Base-by-base conservation (phyloP, 495 filamentous ascomycete species). In the Rostrohypoxylon terebratum region DNA sequence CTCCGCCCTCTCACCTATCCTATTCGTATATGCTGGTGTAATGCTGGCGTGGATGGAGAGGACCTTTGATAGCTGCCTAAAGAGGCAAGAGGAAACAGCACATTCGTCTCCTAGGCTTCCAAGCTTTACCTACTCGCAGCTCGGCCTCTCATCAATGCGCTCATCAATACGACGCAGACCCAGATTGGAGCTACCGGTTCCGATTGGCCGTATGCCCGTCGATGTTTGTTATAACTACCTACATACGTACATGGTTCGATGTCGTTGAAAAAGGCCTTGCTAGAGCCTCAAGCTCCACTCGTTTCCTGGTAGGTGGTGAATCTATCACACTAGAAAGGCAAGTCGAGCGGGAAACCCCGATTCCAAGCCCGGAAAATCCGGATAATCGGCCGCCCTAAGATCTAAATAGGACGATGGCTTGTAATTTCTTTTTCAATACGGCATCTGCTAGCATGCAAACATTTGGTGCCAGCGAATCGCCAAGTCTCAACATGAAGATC, bases 241-340 rank as follows among this genome's bases (percentile, higher is more conserved):
- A 54, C 62, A 28, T 66, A 51, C 63, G 31, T 66, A 55, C 63
- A 38, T 66, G 47, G 50, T 67, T 74, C 58, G 59, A 67, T 50
- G 66, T 74, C 66, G 71, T 69, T 44, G 28, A 54, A 59, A 59
- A 55, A 59, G 48, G 57, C 48, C 66, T 34, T 48, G 18, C 51
- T 54, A 75, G 71, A 74, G 72, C 72, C 72, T 71, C 72, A 75
- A 71, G 68, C 68, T 60, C 72, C 66, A 69, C 71, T 40, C 36
- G 28, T 55, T 61, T 66, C 59, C 48, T 61, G 25, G 14, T 38
- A 62, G 11, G 33, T 36, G 48, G 63, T 47, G 21, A 50, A 25
- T 23, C 20, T 51, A 57, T 58, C 36, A 28, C 55, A 68, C 71
- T 33, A 59, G 55, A 69, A 69, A 23, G 66, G 71, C 66, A 73